phyloP scores from a whole-genome alignment of 352 stramenopile genomes.

The Globisporangium middletonii region DNA sequence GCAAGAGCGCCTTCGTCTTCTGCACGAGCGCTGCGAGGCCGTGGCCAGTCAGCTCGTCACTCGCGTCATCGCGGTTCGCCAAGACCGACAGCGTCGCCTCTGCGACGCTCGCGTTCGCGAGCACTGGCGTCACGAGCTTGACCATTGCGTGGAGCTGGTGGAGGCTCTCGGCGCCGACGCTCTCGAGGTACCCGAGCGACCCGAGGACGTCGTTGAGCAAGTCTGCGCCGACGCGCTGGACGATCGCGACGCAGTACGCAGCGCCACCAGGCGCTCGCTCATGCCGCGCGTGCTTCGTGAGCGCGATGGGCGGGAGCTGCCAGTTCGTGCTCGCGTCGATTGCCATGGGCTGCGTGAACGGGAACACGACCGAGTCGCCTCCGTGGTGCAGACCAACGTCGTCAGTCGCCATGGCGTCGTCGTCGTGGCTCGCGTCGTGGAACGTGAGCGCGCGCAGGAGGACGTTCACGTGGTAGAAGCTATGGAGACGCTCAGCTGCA shows the following conservation, averaged over 20 bases:
- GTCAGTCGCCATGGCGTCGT: slow-evolving; percentile 16
- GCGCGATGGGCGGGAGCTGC: slow-evolving; percentile 20
- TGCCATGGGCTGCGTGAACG: slow-evolving; percentile 23
- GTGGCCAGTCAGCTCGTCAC: slow-evolving; percentile 1
- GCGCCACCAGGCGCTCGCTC: not conserved
- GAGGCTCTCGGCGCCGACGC: slow-evolving; percentile 20
- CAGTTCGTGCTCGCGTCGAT: slow-evolving; percentile 24
- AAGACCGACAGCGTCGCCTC: slow-evolving; percentile 18
- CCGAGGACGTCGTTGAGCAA: slow-evolving; percentile 58
- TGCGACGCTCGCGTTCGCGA: slow-evolving; percentile 35
- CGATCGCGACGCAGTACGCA: slow-evolving; percentile 21
- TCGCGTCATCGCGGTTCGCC: not conserved
- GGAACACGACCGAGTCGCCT: not conserved
- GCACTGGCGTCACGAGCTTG: slow-evolving; percentile 47
- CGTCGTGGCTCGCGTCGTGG: slow-evolving; percentile 16
- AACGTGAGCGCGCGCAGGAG: slow-evolving; percentile 42
- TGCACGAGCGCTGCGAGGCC: slow-evolving; percentile 20
- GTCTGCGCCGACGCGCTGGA: slow-evolving; percentile 42
- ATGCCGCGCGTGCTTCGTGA: slow-evolving; percentile 3
- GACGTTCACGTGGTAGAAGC: slow-evolving; percentile 52
- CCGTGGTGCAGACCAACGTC: too few relatives aligned
- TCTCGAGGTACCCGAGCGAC: slow-evolving; percentile 45
- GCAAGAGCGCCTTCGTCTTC: slow-evolving; percentile 29
- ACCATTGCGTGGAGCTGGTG: slow-evolving; percentile 61
- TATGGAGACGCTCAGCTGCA: slow-evolving; percentile 31